Base-by-base conservation (phyloP, 331 rosid genomes). In the Erythrophleum ivorense region DNA sequence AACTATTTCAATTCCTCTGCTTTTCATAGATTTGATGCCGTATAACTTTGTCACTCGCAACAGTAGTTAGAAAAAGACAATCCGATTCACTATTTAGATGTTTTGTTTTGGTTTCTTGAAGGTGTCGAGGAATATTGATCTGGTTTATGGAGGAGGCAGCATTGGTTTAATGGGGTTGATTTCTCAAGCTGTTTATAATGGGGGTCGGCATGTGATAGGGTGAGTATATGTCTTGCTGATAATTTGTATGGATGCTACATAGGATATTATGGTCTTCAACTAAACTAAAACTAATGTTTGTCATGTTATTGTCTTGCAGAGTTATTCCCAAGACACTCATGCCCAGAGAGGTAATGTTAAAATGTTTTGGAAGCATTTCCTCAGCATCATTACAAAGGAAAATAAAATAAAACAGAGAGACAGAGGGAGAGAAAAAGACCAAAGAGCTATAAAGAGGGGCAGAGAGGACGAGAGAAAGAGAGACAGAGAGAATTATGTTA, bases 91-190 rank as follows among this genome's bases (percentile, higher is more conserved):
- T 18, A 9, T 59, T 71, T 36, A 72, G 38, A 19, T 18, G 71
- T 11, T 46, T 21, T 38, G 71, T 15, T 83, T 54, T 78, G 84
- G 57, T 81, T 43, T 73, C 2, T 9, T 46, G 84, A 73, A 95
- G 99, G 99, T 95, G 78, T 87, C 92, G 52, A 91, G 92, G 82
- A 85, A 95, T 85, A 95, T 95, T 85, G 99, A 95, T 88, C 85
- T 95, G 80, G 99, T 95, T 76, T 95, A 95, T 81, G 99, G 99
- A 81, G 99, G 99, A 79, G 99, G 99, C 31, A 95, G 99, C 89
- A 87, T 95, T 82, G 99, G 99, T 58, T 86, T 95, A 89, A 95
- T 95, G 99, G 99, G 99, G 36, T 86, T 91, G 85, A 87, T 95
- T 60, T 95, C 99, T 54, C 97, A 93, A 76, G 97, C 98, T 60